These are phyloP conservation scores for Pelargonium fulgidum DNA, from an alignment of 441 rosid genomes.

Conservation along the genomic window DNA sequence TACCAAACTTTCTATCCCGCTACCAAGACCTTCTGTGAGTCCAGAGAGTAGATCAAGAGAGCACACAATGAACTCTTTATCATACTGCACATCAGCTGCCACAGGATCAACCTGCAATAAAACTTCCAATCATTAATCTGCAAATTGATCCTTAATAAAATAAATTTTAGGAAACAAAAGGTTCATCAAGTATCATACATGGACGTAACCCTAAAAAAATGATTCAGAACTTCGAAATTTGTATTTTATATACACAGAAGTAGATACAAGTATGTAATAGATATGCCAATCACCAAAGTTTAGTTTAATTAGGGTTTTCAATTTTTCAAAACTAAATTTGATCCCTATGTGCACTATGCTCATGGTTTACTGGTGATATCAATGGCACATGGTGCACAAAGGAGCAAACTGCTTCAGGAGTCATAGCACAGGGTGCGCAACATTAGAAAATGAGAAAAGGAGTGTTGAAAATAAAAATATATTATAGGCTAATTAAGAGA, in stretches of 20 bases:
- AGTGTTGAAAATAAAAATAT: too few species aligned
- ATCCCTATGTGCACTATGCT: neutral
- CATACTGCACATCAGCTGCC: constrained; percentile 74
- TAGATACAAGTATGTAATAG: constrained; percentile 4
- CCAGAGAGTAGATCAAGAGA: constrained; percentile 97
- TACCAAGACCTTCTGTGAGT: constrained; percentile 84
- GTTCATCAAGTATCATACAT: neutral
- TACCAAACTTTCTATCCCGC: constrained; percentile 96
- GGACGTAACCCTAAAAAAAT: constrained; percentile 13
- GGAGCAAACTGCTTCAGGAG: too few species aligned
- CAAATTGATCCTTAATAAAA: constrained; percentile 1
- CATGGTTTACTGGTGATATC: neutral
- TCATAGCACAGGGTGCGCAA: too few species aligned
- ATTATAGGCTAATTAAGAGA: too few species aligned
- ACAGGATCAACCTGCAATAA: constrained; percentile 62
- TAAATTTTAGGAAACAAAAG: constrained; percentile 11
- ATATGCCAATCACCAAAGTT: neutral
- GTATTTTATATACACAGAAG: neutral
- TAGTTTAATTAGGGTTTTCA: neutral
- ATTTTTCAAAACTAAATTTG: neutral
- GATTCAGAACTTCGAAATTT: neutral
- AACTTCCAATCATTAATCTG: constrained; percentile 13
- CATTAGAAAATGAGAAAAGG: too few species aligned
- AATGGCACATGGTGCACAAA: too few species aligned
- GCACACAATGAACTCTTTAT: constrained; percentile 85